Conservation (phyloP, 176 grass and related monocot genomes). For the Phoenix dactylifera region DNA sequence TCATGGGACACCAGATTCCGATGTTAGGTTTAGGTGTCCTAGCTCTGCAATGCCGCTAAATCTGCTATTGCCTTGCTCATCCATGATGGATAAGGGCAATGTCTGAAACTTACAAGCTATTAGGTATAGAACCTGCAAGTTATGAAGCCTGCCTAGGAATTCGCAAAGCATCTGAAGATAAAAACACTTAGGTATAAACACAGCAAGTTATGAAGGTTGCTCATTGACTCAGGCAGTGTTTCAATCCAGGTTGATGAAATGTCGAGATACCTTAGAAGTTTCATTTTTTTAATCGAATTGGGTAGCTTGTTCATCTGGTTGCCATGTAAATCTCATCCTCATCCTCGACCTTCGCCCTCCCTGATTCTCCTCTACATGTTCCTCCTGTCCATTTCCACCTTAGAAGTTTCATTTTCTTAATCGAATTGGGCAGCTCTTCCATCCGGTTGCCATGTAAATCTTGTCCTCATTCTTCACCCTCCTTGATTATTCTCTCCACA, state of each 20-base stretch:
- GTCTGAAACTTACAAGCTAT: slow-evolving; percentile 30
- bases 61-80: too few species aligned
- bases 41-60: too few species aligned
- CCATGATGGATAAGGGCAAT: too few species aligned
- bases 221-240: slow-evolving; percentile 37
- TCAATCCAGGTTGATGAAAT: slow-evolving; percentile 30
- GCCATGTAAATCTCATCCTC: slow-evolving; percentile 27
- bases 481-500: too few species aligned
- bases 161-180: slow-evolving; percentile 34
- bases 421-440: slow-evolving; percentile 22
- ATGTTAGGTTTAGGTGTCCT: too few species aligned
- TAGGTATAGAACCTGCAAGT: slow-evolving; percentile 38
- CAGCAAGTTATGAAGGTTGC: slow-evolving; percentile 38
- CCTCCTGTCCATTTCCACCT: slow-evolving; percentile 9
- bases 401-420: slow-evolving; percentile 35
- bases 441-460: slow-evolving; percentile 36
- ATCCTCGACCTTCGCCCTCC: too few species aligned
- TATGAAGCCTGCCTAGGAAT: slow-evolving; percentile 32
- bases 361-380: too few species aligned
- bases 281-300: slow-evolving; percentile 27
- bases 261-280: slow-evolving; percentile 49
- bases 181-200: slow-evolving; percentile 30
- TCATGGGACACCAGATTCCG: too few species aligned
- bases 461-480: neutral
- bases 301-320: slow-evolving; percentile 24